Conservation (phyloP, 331 rosid genomes). For the Rosa hybrid region DNA sequence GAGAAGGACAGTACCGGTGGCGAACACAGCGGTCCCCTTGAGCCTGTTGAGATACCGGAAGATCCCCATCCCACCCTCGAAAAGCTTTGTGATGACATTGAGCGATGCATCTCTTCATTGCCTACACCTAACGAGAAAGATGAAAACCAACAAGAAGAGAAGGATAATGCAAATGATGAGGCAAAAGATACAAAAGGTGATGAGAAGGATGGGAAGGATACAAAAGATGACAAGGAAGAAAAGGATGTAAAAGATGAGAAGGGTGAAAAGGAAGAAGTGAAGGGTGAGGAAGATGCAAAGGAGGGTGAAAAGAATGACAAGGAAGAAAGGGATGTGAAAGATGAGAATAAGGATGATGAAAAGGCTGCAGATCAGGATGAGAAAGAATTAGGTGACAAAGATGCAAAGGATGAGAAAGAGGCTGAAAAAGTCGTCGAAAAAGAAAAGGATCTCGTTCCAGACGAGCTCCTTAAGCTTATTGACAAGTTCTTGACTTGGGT, state of each 20-base stretch:
- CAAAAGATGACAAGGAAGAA: neutral
- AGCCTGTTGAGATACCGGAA: conserved; percentile 9
- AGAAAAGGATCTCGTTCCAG: neutral
- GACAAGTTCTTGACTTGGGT: conserved; percentile 48
- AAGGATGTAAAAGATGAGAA: neutral
- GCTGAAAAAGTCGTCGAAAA: neutral
- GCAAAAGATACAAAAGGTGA: neutral
- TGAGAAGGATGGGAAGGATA: neutral
- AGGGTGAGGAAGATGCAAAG: neutral
- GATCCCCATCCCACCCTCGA: conserved; percentile 29
- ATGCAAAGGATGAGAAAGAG: neutral
- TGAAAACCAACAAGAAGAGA: neutral
- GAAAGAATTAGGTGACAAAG: neutral
- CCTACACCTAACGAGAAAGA: neutral
- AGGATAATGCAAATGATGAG: neutral
- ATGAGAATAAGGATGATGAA: neutral
- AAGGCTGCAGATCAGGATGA: neutral
- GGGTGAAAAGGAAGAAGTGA: neutral
- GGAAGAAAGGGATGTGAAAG: neutral
- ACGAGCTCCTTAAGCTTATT: conserved; percentile 43
- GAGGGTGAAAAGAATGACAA: neutral
- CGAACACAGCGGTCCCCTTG: neutral
- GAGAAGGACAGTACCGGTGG: neutral
- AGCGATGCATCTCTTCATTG: conserved; percentile 7
- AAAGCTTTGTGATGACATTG: conserved; percentile 33